Evolutionary conservation across 2,329 filamentous ascomycete genomes (phyloP).

Genomic region (Didymellaceae sp.): DNA sequence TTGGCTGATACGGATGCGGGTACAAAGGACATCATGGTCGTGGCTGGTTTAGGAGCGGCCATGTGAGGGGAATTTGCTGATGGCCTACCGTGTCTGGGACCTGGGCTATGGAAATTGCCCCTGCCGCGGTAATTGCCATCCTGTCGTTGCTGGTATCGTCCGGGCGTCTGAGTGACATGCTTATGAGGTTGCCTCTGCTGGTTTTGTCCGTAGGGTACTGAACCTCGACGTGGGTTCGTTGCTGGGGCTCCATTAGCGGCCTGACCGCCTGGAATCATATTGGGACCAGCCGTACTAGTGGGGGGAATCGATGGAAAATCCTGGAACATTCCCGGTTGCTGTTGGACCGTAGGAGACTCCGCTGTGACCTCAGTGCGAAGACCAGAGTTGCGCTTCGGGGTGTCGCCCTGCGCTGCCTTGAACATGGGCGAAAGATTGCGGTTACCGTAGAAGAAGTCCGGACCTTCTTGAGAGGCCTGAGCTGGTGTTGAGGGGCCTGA

Average conservation of each 20-base stretch:
- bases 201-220: conserved; percentile 35
- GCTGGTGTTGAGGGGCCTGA: conserved; percentile 46
- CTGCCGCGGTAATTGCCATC: conserved; percentile 30
- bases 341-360: conserved; percentile 37
- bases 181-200: conserved; percentile 34
- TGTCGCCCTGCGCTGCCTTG: conserved; percentile 54
- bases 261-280: conserved; percentile 25
- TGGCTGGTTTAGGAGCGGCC: conserved; percentile 29
- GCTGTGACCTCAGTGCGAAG: conserved; percentile 53
- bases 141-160: conserved; percentile 34
- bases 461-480: conserved; percentile 31
- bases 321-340: conserved; percentile 30
- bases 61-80: conserved; percentile 20
- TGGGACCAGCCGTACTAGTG: conserved; percentile 26
- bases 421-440: conserved; percentile 58
- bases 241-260: conserved; percentile 24
- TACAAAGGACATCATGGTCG: conserved; percentile 43
- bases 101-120: conserved; percentile 18
- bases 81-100: conserved; percentile 21
- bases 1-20: conserved; percentile 47
- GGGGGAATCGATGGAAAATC: conserved; percentile 33
- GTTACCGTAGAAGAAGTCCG: conserved; percentile 51
- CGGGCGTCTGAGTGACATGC: conserved; percentile 31
- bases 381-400: conserved; percentile 51
- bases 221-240: conserved; percentile 30